Evolutionary conservation across 192 early-diverging fungal genomes (phyloP).

Genomic region (Umbelopsis isabellina): DNA sequence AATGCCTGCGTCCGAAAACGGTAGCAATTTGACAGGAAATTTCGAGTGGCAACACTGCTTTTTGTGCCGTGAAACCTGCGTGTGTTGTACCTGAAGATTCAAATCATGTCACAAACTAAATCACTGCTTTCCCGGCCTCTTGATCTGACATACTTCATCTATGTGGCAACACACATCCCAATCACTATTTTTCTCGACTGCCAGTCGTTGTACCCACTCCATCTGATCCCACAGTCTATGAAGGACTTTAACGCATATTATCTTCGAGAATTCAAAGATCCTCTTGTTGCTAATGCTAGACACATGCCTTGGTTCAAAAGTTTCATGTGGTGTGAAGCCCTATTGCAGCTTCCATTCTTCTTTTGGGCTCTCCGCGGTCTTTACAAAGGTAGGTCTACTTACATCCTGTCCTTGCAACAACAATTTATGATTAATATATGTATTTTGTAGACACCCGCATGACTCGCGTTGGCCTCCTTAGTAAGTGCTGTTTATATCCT

Average conservation of each 20-base stretch:
- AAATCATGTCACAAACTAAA: neutral
- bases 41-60: too few relatives aligned
- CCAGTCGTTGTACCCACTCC: constrained; percentile 54
- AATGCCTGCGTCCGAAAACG: too few relatives aligned
- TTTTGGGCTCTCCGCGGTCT: constrained; percentile 61
- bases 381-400: constrained; percentile 45
- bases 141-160: constrained; percentile 65
- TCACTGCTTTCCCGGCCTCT: constrained; percentile 43
- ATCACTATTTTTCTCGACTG: constrained; percentile 64
- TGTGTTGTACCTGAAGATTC: neutral
- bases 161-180: constrained; percentile 76
- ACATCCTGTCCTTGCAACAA: too few relatives aligned
- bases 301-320: constrained; percentile 64
- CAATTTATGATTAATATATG: neutral
- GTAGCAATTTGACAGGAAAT: too few relatives aligned
- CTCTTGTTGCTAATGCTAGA: constrained; percentile 56
- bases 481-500: neutral
- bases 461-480: constrained; percentile 1
- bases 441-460: neutral
- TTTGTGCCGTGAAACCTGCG: neutral
- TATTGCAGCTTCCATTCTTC: constrained; percentile 74
- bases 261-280: constrained; percentile 59
- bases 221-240: constrained; percentile 37
- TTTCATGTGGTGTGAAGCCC: constrained; percentile 61
- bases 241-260: constrained; percentile 47